Base-by-base conservation (phyloP, 2,329 filamentous ascomycete genomes). In the Fusarium lyarnte region DNA sequence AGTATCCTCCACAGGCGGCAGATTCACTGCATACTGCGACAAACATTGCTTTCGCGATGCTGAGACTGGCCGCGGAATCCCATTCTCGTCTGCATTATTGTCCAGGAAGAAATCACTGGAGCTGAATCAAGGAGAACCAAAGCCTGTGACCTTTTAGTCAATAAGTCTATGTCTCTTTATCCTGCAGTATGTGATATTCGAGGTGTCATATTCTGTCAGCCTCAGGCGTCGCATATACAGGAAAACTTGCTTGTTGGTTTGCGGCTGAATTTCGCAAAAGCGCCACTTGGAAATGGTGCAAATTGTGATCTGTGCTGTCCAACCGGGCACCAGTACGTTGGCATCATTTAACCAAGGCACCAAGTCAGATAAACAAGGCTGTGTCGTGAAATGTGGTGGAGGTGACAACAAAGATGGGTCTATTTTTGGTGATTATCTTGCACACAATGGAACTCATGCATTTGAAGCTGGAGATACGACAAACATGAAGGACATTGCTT, bases 301-400 rank as follows among this genome's bases (percentile, higher is more conserved):
- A 36, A 43, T 17, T 61, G 55, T 6, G 38, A 45, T 16, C 55
- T 36, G 31, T 53, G 55, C 42, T 63, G 42, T 41, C 42, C 46
- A 25, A 49, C 54, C 29, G 60, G 51, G 46, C 47, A 21, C 54
- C 58, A 45, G 38, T 23, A 23, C 33, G n/a, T 41, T 46, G 23
- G 31, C 23, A 33, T 41, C 27, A 43, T 45, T 51, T 17, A 21
- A 42, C 14, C 42, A 51, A 38, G 39, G 14, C 39, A 23, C 29
- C n/a, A 42, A 39, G 41, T 27, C 31, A 33, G n/a, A 19, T n/a
- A 43, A 42, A 35, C 39, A 62, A 65, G 69, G 60, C 70, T 73
- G 57, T 70, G 65, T 17, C 49, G 31, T 59, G 36, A 42, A 38
- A 36, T 39, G 38, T 31, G 52, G 31, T 42, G 38, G 27, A 49